Percentiles rank a stretch among this genome's conserved stretches.
Conservation (phyloP, 306 rosid genomes). For the Quercus rubra region DNA sequence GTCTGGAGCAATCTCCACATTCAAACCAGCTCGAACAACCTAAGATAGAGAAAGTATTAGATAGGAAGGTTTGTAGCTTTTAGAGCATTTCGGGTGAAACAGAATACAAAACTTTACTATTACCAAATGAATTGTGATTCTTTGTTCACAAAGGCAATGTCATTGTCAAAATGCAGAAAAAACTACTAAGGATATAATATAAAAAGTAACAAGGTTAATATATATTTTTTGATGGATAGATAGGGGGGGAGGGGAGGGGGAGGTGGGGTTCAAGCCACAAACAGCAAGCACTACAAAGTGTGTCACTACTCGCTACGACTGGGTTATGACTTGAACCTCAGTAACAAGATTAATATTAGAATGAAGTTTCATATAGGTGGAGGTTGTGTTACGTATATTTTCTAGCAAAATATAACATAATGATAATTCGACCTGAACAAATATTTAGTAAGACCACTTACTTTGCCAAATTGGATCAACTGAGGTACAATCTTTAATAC, state of each 20-base stretch:
- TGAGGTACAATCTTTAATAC: conserved; percentile 80
- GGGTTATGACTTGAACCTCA: too few species aligned
- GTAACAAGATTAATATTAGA: neutral
- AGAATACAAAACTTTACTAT: neutral
- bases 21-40: conserved; percentile 85
- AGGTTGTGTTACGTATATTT: neutral
- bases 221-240: too few species aligned
- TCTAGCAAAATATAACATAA: neutral
- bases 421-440: neutral
- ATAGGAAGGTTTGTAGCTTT: neutral
- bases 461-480: conserved; percentile 82
- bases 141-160: neutral
- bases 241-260: too few species aligned
- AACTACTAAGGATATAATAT: conserved; percentile 1
- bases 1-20: conserved; percentile 86
- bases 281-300: too few species aligned
- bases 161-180: neutral
- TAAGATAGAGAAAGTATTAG: conserved; percentile 28
- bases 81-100: conserved; percentile 2
- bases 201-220: neutral
- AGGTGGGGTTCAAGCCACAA: too few species aligned
- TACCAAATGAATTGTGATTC: neutral
- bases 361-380: conserved; percentile 1
- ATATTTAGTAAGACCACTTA: conserved; percentile 21
- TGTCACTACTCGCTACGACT: too few species aligned